A percentile compares a stretch with the other conserved stretches of the same genome.
phyloP scores from a whole-genome alignment of 352 stramenopile species.

The Thalassiosira ordinaria region DNA sequence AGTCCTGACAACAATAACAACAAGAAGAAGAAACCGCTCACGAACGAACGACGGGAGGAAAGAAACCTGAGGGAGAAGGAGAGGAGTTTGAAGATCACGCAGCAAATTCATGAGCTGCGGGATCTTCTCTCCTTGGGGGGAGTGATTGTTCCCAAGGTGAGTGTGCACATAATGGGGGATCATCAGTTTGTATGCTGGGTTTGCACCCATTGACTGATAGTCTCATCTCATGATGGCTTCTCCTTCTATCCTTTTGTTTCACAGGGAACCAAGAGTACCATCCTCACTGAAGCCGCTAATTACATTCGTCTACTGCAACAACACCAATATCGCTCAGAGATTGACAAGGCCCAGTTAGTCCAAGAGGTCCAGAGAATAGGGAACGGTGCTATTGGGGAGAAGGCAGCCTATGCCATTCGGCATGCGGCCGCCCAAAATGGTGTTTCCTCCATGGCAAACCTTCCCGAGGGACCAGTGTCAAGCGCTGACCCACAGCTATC shows the following conservation, averaged over 20 bases:
- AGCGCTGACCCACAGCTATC: constrained; percentile 33
- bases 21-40: constrained; percentile 53
- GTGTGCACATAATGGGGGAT: neutral
- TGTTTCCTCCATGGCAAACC: constrained; percentile 77
- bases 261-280: constrained; percentile 82
- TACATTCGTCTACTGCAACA: constrained; percentile 86
- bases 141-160: constrained; percentile 82
- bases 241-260: neutral
- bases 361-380: constrained; percentile 85
- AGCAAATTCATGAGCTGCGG: constrained; percentile 82
- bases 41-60: constrained; percentile 68
- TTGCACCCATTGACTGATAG: too few relatives aligned
- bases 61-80: constrained; percentile 85
- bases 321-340: constrained; percentile 80
- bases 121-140: constrained; percentile 75
- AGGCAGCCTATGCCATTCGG: constrained; percentile 73
- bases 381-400: constrained; percentile 69
- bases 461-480: constrained; percentile 58
- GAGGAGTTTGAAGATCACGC: constrained; percentile 82
- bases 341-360: constrained; percentile 73
- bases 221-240: too few relatives aligned
- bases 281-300: constrained; percentile 83
- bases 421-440: constrained; percentile 84
- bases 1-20: neutral
- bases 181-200: neutral